These are phyloP conservation scores for Porcisia deanei DNA, from an alignment of 208 protist species.

Conservation along the genomic window DNA sequence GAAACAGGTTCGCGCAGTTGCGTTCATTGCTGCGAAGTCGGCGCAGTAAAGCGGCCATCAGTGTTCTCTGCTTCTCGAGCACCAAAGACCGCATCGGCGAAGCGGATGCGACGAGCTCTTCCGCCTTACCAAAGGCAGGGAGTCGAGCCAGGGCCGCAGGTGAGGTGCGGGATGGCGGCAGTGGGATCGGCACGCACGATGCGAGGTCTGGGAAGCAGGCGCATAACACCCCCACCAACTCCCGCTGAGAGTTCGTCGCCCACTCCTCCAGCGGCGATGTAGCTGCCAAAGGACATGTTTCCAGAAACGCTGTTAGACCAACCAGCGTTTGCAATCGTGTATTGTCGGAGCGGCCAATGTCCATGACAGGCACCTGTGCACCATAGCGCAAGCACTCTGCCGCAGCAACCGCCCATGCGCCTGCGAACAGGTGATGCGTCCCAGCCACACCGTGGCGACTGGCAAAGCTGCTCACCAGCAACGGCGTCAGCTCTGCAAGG, in stretches of 20 bases:
- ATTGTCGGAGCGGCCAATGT: conserved; percentile 48
- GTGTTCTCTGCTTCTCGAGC: conserved; percentile 30
- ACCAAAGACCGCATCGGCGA: background rate
- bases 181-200: conserved; percentile 7
- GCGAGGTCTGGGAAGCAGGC: conserved; percentile 45
- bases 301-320: conserved; percentile 54
- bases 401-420: conserved; percentile 61
- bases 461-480: conserved; percentile 66
- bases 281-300: conserved; percentile 43
- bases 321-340: conserved; percentile 34
- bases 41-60: conserved; percentile 26
- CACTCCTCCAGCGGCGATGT: conserved; percentile 57
- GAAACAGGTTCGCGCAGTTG: conserved; percentile 31
- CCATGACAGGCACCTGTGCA: conserved; percentile 48
- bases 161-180: conserved; percentile 16
- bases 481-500: conserved; percentile 47
- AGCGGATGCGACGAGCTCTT: conserved; percentile 2
- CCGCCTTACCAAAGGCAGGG: conserved; percentile 19
- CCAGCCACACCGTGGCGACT: conserved; percentile 55
- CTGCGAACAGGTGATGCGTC: conserved; percentile 45
- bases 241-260: conserved; percentile 53
- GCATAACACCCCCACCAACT: conserved; percentile 55
- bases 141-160: conserved; percentile 17
- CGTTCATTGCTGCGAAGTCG: conserved; percentile 18
- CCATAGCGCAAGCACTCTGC: conserved; percentile 54